A percentile compares a stretch with the other conserved stretches of the same genome.
Evolutionary conservation across 768 basidiomycete species (phyloP).

Genomic region (Austroboletus eburneus): DNA sequence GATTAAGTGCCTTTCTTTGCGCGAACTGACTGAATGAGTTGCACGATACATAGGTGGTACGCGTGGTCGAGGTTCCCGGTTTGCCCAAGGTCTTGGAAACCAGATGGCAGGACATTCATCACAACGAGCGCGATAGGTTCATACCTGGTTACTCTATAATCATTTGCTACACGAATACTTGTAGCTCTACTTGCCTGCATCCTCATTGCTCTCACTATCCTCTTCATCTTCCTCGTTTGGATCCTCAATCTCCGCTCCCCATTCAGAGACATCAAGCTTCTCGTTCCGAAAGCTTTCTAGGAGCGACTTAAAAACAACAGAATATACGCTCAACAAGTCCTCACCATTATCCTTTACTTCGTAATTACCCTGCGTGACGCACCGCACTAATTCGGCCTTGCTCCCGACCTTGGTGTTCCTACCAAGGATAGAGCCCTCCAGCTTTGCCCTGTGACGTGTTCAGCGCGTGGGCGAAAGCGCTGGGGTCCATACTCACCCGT

Average conservation of each 20-base stretch:
- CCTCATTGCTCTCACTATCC: conserved; percentile 13
- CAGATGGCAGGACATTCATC: conserved; percentile 52
- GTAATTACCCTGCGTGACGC: conserved; percentile 75
- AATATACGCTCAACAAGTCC: conserved; percentile 5
- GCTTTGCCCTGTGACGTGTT: conserved; percentile 51
- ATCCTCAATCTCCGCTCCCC: conserved; percentile 39
- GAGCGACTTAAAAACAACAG: not conserved
- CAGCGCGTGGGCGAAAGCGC: not conserved
- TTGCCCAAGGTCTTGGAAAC: conserved; percentile 78
- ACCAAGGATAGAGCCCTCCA: conserved; percentile 75
- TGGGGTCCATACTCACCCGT: conserved; percentile 51
- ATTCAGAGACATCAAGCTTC: conserved; percentile 53
- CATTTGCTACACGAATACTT: conserved; percentile 1
- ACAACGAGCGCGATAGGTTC: conserved; percentile 19
- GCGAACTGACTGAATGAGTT: not conserved
- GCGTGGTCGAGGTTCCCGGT: conserved; percentile 73
- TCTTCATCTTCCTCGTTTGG: conserved; percentile 22
- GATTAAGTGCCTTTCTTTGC: conserved; percentile 16
- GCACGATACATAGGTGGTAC: conserved; percentile 44
- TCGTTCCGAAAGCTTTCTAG: conserved; percentile 54
- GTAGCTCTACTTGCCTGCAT: conserved; percentile 1
- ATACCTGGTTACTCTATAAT: not conserved
- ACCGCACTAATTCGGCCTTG: conserved; percentile 64
- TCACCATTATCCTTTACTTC: conserved; percentile 64
- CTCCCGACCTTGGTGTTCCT: conserved; percentile 67